Evolutionary conservation across 106 monocot genomes (phyloP).

Genomic region (Dendrobium nobile): DNA sequence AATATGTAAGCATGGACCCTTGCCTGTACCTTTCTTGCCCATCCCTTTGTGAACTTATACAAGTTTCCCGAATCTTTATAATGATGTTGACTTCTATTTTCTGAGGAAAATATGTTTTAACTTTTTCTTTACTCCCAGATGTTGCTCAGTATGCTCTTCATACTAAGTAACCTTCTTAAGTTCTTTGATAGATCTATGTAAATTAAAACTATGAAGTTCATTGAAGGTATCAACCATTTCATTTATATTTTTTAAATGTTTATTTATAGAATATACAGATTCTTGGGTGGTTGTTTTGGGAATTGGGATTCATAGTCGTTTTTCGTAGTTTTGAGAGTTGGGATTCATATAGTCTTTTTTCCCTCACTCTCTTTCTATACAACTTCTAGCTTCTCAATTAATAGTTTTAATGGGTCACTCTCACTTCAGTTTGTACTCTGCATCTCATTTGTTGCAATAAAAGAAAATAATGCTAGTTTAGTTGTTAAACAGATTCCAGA

Average conservation of each 20-base stretch:
- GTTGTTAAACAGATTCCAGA: not conserved
- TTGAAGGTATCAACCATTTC: constrained; percentile 1
- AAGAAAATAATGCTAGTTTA: not conserved
- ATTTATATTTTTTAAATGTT: not conserved
- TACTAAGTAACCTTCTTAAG: not conserved
- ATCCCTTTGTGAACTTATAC: not conserved
- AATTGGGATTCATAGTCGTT: not conserved
- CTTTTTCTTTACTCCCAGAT: not conserved
- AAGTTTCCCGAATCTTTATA: not conserved
- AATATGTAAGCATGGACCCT: constrained; percentile 39
- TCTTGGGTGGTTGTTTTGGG: not conserved
- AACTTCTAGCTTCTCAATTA: not conserved
- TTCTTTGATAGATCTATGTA: not conserved
- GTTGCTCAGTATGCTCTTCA: not conserved
- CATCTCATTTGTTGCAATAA: not conserved
- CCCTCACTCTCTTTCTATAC: not conserved
- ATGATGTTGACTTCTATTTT: not conserved
- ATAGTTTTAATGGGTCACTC: not conserved
- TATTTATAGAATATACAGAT: not conserved
- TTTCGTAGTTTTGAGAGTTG: not conserved
- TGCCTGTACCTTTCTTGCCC: not conserved
- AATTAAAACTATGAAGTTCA: not conserved
- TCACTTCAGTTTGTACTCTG: not conserved
- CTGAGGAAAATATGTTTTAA: not conserved
- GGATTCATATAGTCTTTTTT: not conserved